Evolutionary conservation across 768 basidiomycete species (phyloP).

Genomic region (Leccinum fibrillosum): DNA sequence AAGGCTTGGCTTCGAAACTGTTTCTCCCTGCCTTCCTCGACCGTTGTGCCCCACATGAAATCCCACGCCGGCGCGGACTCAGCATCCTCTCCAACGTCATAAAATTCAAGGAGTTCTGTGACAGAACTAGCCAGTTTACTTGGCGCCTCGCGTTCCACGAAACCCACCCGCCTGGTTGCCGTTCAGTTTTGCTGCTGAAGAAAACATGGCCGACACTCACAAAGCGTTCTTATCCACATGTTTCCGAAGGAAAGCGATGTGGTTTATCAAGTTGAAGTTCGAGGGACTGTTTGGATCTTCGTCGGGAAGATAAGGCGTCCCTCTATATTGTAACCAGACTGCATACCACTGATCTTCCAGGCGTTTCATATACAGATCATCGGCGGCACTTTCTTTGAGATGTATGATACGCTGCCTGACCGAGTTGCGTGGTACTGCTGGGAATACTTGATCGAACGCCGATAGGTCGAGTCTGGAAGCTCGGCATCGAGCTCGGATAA

Average conservation of each 20-base stretch:
- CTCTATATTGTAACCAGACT: conserved; percentile 70
- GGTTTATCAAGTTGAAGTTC: conserved; percentile 78
- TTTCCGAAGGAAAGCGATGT: conserved; percentile 75
- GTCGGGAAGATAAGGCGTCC: conserved; percentile 67
- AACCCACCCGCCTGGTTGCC: conserved; percentile 55
- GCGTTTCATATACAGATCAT: conserved; percentile 71
- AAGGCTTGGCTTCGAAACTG: conserved; percentile 57
- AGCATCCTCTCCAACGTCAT: conserved; percentile 48
- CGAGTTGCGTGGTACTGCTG: conserved; percentile 66
- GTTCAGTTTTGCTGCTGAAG: conserved; percentile 12
- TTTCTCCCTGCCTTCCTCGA: conserved; percentile 77
- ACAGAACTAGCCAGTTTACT: conserved; percentile 42
- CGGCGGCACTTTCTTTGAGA: conserved; percentile 59
- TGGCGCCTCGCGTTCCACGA: conserved; percentile 42
- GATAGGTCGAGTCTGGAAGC: conserved; percentile 62
- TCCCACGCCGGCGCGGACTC: conserved; percentile 54
- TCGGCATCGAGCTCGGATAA: conserved; percentile 78
- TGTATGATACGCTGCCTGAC: conserved; percentile 66
- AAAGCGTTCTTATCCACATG: conserved; percentile 84
- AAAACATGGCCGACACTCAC: conserved; percentile 46
- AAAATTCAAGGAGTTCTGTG: conserved; percentile 42
- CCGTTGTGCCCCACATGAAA: conserved; percentile 67
- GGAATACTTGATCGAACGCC: conserved; percentile 77
- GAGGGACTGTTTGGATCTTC: conserved; percentile 60
- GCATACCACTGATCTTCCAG: conserved; percentile 81